phyloP scores from a whole-genome alignment of 768 basidiomycete genomes.

The Macrolepiota fuliginosa region DNA sequence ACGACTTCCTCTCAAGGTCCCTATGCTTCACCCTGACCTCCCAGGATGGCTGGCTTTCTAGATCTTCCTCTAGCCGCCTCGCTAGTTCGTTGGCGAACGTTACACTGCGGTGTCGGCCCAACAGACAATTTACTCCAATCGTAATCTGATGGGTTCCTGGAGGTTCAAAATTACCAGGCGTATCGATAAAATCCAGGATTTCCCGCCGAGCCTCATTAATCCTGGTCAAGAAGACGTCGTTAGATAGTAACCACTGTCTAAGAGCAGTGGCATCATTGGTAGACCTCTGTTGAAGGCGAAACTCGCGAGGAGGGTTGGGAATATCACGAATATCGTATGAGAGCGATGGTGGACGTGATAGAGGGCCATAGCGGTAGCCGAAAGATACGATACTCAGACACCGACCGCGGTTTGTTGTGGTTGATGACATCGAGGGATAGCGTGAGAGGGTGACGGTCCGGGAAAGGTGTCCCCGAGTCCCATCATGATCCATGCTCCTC shows the following conservation, averaged over 20 bases:
- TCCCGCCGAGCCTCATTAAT: not conserved
- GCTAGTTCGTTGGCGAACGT: slow-evolving; percentile 3
- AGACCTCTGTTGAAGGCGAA: not conserved
- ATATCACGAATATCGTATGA: slow-evolving; percentile 3
- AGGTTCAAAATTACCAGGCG: not conserved
- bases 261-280: not conserved
- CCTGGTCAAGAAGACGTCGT: not conserved
- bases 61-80: not conserved
- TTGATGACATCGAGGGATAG: not conserved
- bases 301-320: slow-evolving; percentile 8
- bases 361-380: not conserved
- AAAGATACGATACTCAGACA: not conserved
- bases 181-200: not conserved
- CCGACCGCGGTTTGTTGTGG: not conserved
- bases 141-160: not conserved
- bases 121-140: not conserved
- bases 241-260: slow-evolving; percentile 5
- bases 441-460: too few relatives aligned
- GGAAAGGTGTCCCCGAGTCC: too few relatives aligned
- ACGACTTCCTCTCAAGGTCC: not conserved
- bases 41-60: not conserved
- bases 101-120: slow-evolving; percentile 6
- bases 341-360: not conserved
- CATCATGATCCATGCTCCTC: too few relatives aligned
- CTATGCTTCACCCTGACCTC: slow-evolving; percentile 3